Conservation (phyloP, 2,329 filamentous ascomycete species). For the Alternaria sp. region DNA sequence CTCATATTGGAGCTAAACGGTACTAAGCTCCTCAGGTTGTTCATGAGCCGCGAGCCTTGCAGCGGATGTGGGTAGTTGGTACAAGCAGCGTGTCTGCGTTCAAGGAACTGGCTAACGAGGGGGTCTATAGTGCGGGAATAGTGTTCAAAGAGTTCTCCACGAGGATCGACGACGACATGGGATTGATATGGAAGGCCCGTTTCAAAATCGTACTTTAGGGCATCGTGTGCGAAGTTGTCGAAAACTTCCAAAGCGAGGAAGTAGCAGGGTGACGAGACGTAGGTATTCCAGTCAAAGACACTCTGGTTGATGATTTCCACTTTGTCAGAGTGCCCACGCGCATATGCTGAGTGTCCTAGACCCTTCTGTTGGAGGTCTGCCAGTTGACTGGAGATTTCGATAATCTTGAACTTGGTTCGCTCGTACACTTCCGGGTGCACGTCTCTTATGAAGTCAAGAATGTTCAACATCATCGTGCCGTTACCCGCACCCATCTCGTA, state of each 20-base stretch:
- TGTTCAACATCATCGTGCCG: slow-evolving; percentile 97
- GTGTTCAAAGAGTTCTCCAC: slow-evolving; percentile 94
- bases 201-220: slow-evolving; percentile 84
- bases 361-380: slow-evolving; percentile 79
- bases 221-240: slow-evolving; percentile 97
- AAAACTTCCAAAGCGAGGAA: slow-evolving; percentile 98
- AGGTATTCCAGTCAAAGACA: slow-evolving; percentile 91
- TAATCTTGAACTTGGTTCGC: slow-evolving; percentile 91
- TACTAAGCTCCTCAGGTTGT: slow-evolving; percentile 68
- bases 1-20: slow-evolving; percentile 81
- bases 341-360: slow-evolving; percentile 70
- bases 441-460: slow-evolving; percentile 93
- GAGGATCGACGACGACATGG: slow-evolving; percentile 81
- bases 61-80: slow-evolving; percentile 70
- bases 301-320: slow-evolving; percentile 95
- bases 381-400: slow-evolving; percentile 88
- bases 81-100: slow-evolving; percentile 79
- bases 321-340: slow-evolving; percentile 79
- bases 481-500: slow-evolving; percentile 99
- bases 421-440: slow-evolving; percentile 91
- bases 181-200: slow-evolving; percentile 88
- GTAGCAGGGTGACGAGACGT: slow-evolving; percentile 92
- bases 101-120: slow-evolving; percentile 80
- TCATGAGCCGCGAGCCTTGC: slow-evolving; percentile 62
- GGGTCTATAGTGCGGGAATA: slow-evolving; percentile 84